Base-by-base conservation (phyloP, 495 filamentous ascomycete genomes). In the Sabuloglossum arenarium region DNA sequence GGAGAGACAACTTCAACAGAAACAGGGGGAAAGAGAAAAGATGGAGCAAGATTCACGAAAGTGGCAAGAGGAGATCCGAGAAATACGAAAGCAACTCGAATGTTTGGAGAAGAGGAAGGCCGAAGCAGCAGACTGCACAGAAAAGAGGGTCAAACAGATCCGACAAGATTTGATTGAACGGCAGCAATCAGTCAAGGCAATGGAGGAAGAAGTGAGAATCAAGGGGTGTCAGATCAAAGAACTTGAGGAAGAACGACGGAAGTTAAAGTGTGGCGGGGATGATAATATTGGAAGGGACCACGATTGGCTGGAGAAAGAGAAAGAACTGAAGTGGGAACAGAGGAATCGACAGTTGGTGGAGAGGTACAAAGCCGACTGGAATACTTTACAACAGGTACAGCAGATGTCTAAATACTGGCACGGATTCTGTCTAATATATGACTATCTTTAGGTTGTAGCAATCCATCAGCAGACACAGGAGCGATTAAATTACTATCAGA, bases 1-100 rank as follows among this genome's bases (percentile, higher is more conserved):
- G 60, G 88, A 97, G 62, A 74, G 71, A 60, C 59, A 77, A 31
- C 65, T 83, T 32, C 74, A 78, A 54, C 77, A 80, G 59, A 84
- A 81, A 62, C 72, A 77, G 60, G 72, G 72, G 5, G 79, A 84
- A 57, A 71, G 79, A 46, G 70, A 75, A 60, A 81, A 79, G 62
- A 67, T 80, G 54, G 75, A 75, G 58, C 72, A 75, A 37, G 80
- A 84, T 50, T 76, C 79, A 49, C 52, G 65, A 25, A 70, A 75
- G 51, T 83, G 80, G 80, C 66, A 74, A 56, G 68, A 69, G 21
- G 75, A 79, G 59, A 73, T 76, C 14, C 57, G 59, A 21, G 72
- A 73, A 14, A 74, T 82, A 66, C 62, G 64, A 31, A 60, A 65
- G 11, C 74, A 79, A 55, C 68, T 68, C 21, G 66, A 71, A 25